These are phyloP conservation scores for Lentinula edodes DNA, from an alignment of 768 basidiomycete genomes.

Conservation along the genomic window DNA sequence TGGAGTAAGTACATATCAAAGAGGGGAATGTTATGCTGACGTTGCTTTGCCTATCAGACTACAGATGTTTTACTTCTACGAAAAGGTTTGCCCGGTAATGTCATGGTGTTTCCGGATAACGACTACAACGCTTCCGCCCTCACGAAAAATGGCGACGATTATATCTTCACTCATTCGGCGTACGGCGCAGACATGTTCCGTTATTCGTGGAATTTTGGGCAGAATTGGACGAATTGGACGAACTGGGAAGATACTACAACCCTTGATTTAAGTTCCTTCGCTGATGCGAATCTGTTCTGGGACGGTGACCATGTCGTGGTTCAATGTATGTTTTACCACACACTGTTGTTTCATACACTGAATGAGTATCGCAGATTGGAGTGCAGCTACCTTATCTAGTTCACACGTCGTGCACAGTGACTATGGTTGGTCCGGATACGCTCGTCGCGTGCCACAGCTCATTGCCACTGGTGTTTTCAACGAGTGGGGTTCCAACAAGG, in stretches of 20 bases:
- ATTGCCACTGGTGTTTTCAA: slow-evolving; percentile 89
- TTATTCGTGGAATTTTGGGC: slow-evolving; percentile 83
- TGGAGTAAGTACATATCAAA: slow-evolving; percentile 39
- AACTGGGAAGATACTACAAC: slow-evolving; percentile 71
- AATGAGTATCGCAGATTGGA: slow-evolving; percentile 60
- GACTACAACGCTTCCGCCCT: slow-evolving; percentile 72
- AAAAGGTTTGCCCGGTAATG: slow-evolving; percentile 70
- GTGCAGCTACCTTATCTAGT: slow-evolving; percentile 53
- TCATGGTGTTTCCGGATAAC: slow-evolving; percentile 83
- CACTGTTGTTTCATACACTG: not conserved
- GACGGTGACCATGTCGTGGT: slow-evolving; percentile 79
- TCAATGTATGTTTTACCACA: slow-evolving; percentile 57
- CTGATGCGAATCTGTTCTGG: slow-evolving; percentile 58
- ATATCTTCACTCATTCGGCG: slow-evolving; percentile 76
- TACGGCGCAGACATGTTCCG: slow-evolving; percentile 84
- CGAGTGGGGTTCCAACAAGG: slow-evolving; percentile 86
- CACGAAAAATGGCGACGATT: slow-evolving; percentile 54
- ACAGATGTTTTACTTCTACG: slow-evolving; percentile 75
- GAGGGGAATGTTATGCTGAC: slow-evolving; percentile 1
- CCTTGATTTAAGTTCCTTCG: slow-evolving; percentile 56
- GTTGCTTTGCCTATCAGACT: slow-evolving; percentile 29
- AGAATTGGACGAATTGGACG: slow-evolving; percentile 78
- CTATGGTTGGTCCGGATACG: slow-evolving; percentile 42
- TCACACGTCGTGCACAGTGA: slow-evolving; percentile 77
- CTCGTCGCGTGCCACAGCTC: slow-evolving; percentile 81